These are phyloP conservation scores for Candida dajiaensis DNA, from an alignment of 805 yeast genomes.

Conservation along the genomic window DNA sequence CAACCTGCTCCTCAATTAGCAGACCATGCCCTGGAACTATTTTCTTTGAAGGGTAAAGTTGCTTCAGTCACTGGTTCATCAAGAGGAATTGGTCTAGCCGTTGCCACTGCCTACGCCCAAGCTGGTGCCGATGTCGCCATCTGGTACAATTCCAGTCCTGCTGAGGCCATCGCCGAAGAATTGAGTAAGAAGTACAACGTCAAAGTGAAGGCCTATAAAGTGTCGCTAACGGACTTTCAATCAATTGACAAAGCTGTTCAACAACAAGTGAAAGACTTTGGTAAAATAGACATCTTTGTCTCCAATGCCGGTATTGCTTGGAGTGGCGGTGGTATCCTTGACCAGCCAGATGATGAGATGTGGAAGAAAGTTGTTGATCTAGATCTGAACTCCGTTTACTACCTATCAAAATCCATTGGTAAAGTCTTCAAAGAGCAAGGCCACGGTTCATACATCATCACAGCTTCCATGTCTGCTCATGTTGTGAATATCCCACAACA, in stretches of 20 bases:
- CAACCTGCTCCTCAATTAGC: slow-evolving; percentile 45
- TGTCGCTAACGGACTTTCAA: slow-evolving; percentile 26
- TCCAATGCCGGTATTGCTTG: slow-evolving; percentile 91
- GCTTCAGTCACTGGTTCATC: slow-evolving; percentile 84
- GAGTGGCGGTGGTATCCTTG: slow-evolving; percentile 57
- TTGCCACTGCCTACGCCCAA: slow-evolving; percentile 80
- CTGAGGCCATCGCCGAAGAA: slow-evolving; percentile 37
- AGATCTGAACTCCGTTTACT: slow-evolving; percentile 76
- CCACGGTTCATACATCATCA: slow-evolving; percentile 71
- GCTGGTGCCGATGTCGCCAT: slow-evolving; percentile 82
- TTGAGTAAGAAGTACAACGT: slow-evolving; percentile 60
- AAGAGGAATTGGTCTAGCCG: slow-evolving; percentile 76
- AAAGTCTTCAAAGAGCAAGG: slow-evolving; percentile 68
- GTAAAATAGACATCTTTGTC: slow-evolving; percentile 73
- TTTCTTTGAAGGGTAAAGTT: slow-evolving; percentile 78
- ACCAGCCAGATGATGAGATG: slow-evolving; percentile 37
- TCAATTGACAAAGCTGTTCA: slow-evolving; percentile 26
- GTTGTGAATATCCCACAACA: slow-evolving; percentile 83
- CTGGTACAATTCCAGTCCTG: slow-evolving; percentile 25
- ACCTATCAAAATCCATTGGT: slow-evolving; percentile 74
- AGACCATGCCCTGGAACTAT: slow-evolving; percentile 54
- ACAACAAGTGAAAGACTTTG: slow-evolving; percentile 54
- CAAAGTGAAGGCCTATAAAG: slow-evolving; percentile 50
- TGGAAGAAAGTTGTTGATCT: slow-evolving; percentile 72
- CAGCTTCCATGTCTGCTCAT: slow-evolving; percentile 88